Base-by-base conservation (phyloP, 306 rosid genomes). In the Cicer cuneatum region DNA sequence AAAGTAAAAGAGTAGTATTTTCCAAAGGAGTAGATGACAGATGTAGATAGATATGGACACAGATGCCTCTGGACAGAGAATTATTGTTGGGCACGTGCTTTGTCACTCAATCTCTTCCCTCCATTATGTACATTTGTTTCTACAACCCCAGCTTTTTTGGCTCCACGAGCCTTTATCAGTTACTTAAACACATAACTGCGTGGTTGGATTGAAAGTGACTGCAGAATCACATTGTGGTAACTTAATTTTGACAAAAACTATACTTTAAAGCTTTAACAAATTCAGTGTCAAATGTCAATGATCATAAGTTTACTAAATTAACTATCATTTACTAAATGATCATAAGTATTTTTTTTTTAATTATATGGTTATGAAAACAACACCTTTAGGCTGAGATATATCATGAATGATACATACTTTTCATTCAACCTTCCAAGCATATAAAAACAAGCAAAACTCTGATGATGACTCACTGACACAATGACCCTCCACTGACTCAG, bases 391-490 rank as follows among this genome's bases (percentile, higher is more conserved):
- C 8, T 21, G 62, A 56, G 37, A 24, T 16, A 24, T 58, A 56
- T 18, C n/a, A 10, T 56, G 48, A 43, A 58, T 24, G 64, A 58
- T 58, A 6, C 42, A 58, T 58, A 12, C 42, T 59, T 59, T 59
- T 80, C 68, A 86, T 71, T 90, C 97, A 69, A 81, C 81, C 79
- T 85, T 93, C 98, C 97, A 93, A 72, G 97, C 97, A 81, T 91
- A 89, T n/a, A 93, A 78, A 71, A 91, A 83, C 82, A 91, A 85
- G 62, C 88, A 85, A 85, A 84, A 91, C 57, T 81, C 81, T 16
- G 91, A 86, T 39, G 87, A 79, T 37, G 65, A 14, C 40, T 57
- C 15, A 61, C 74, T 77, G 2, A 62, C 77, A 24, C 19, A 38
- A 35, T 35, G 73, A 12, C 84, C 81, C 47, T 79, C 85, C 7